phyloP scores from a whole-genome alignment of 2,329 filamentous ascomycete species.

The Bipolaris victoriae region DNA sequence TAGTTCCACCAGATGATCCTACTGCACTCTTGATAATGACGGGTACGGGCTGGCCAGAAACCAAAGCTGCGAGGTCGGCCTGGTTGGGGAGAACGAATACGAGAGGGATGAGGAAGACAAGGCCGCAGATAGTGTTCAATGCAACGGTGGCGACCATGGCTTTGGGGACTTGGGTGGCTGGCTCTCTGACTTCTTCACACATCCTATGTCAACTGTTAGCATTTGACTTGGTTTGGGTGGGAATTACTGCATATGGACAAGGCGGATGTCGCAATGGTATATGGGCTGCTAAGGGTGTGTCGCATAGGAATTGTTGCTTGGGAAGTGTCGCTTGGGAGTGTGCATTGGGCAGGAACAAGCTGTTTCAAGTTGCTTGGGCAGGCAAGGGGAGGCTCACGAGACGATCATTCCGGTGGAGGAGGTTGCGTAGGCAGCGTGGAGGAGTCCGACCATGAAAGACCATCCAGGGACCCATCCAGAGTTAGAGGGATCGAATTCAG shows the following conservation, averaged over 20 bases:
- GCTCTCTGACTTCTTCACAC: constrained; percentile 74
- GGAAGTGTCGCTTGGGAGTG: constrained; percentile 27
- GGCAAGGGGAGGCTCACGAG: constrained; percentile 60
- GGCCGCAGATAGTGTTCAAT: constrained; percentile 69
- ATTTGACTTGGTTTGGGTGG: constrained; percentile 15
- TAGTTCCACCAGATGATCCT: constrained; percentile 65
- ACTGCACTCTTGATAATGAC: constrained; percentile 68
- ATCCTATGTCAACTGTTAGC: constrained; percentile 58
- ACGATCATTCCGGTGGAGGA: constrained; percentile 82
- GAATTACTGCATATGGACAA: constrained; percentile 25
- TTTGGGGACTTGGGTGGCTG: constrained; percentile 71
- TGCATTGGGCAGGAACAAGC: constrained; percentile 25
- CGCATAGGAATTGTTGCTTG: constrained; percentile 26
- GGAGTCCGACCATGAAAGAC: constrained; percentile 74
- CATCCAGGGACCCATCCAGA: constrained; percentile 75
- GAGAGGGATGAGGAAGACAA: constrained; percentile 72
- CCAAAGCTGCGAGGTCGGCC: constrained; percentile 58
- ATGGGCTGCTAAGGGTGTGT: constrained; percentile 20
- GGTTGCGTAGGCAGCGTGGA: constrained; percentile 75
- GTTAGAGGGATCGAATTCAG: constrained; percentile 66
- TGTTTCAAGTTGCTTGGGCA: constrained; percentile 41
- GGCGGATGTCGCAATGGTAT: constrained; percentile 28
- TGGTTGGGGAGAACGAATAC: constrained; percentile 73
- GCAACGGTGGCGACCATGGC: constrained; percentile 72
- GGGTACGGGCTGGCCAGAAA: constrained; percentile 67